Conservation (phyloP, 1,139 yeast species). For the Kurtzmaniella quercitrusa region DNA sequence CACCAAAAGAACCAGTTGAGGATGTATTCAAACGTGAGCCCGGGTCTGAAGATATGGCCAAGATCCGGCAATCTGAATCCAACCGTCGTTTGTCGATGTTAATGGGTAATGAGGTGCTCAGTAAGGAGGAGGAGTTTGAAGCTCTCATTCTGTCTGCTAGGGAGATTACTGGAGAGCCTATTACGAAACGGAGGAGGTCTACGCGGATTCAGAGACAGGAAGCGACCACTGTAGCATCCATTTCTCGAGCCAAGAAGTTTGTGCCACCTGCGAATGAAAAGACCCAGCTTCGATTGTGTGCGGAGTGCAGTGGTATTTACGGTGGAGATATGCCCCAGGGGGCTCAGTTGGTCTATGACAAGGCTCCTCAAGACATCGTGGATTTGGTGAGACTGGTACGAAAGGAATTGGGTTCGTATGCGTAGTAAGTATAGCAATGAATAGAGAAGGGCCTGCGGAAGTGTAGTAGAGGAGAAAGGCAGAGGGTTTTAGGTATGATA, state of each 20-base stretch:
- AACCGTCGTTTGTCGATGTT: slow-evolving; percentile 7
- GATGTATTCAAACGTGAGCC: slow-evolving; percentile 9
- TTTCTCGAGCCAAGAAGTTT: slow-evolving; percentile 4
- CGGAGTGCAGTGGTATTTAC: slow-evolving; percentile 4
- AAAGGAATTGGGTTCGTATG: no score
- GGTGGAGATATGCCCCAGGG: slow-evolving; percentile 6
- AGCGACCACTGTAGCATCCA: slow-evolving; percentile 3
- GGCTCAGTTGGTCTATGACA: slow-evolving; percentile 5
- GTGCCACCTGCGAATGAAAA: slow-evolving; percentile 5
- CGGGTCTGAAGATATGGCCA: not conserved
- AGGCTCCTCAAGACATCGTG: slow-evolving; percentile 3
- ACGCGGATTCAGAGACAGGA: slow-evolving; percentile 8
- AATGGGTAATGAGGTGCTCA: slow-evolving; percentile 3
- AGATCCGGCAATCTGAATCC: slow-evolving; percentile 5
- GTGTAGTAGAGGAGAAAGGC: no score
- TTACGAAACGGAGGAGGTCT: slow-evolving; percentile 6
- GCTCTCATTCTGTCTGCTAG: slow-evolving; percentile 9
- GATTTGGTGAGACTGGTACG: not conserved
- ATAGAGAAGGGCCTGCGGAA: no score
- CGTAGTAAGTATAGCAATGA: no score
- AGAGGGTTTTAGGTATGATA: no score
- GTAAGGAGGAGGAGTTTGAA: slow-evolving; percentile 17
- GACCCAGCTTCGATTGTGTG: slow-evolving; percentile 5
- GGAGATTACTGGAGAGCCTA: not conserved
- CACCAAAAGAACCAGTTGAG: slow-evolving; percentile 36